These are phyloP conservation scores for Lyophyllum atratum DNA, from an alignment of 768 basidiomycete genomes.

Conservation along the genomic window DNA sequence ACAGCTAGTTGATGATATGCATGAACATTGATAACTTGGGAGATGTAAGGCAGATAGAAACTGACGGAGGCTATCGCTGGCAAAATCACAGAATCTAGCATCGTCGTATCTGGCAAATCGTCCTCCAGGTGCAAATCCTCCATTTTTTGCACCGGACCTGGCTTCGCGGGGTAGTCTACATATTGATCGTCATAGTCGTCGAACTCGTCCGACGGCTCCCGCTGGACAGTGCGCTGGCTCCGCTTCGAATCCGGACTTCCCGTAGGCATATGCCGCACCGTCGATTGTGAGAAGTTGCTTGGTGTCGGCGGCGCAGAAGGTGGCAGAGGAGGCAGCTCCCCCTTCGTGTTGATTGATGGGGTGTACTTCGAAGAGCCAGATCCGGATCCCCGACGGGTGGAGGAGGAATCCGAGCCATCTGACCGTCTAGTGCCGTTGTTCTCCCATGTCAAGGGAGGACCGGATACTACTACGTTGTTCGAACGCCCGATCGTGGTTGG, in stretches of 20 bases:
- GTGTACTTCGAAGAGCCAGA: slow-evolving; percentile 37
- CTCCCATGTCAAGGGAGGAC: slow-evolving; percentile 80
- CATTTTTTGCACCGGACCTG: slow-evolving; percentile 50
- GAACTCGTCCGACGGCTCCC: slow-evolving; percentile 63
- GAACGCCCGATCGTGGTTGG: slow-evolving; percentile 69
- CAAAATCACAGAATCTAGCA: slow-evolving; percentile 93
- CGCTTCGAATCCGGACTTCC: slow-evolving; percentile 27
- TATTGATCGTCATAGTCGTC: slow-evolving; percentile 67
- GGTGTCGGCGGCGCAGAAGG: slow-evolving; percentile 35
- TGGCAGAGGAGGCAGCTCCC: slow-evolving; percentile 64
- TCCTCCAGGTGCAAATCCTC: slow-evolving; percentile 51
- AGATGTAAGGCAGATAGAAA: slow-evolving; percentile 11
- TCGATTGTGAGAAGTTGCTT: slow-evolving; percentile 60
- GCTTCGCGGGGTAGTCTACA: slow-evolving; percentile 47
- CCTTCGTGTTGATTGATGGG: slow-evolving; percentile 54
- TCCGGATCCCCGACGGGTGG: slow-evolving; percentile 26
- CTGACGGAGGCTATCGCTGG: slow-evolving; percentile 95
- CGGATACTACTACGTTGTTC: slow-evolving; percentile 58
- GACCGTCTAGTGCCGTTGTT: slow-evolving; percentile 59
- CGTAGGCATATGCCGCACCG: slow-evolving; percentile 60
- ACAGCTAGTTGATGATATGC: slow-evolving; percentile 56
- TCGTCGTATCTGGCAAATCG: slow-evolving; percentile 79
- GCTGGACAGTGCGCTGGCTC: slow-evolving; percentile 34
- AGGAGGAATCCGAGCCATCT: slow-evolving; percentile 35
- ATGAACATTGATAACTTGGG: background rate